phyloP scores from a whole-genome alignment of 2,329 filamentous ascomycete genomes.

The Colletotrichum sublineola region DNA sequence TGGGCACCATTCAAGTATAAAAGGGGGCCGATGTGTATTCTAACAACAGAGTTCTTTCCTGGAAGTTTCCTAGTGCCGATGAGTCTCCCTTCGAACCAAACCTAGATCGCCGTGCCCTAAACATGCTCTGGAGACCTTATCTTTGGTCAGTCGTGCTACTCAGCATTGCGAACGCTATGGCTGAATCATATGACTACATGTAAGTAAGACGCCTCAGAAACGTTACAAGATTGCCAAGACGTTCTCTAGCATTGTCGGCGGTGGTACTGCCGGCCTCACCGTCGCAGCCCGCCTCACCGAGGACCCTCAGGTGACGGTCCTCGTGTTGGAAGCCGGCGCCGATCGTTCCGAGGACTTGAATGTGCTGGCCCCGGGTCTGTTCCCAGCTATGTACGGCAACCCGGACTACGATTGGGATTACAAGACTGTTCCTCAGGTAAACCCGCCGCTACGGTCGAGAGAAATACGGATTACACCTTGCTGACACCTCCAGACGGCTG shows the following conservation, averaged over 20 bases:
- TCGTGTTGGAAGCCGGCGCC: constrained; percentile 42
- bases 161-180: constrained; percentile 5
- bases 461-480: too few species aligned
- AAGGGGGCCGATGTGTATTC: neutral
- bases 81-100: neutral
- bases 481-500: constrained; percentile 16
- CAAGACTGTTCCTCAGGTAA: constrained; percentile 44
- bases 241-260: constrained; percentile 62
- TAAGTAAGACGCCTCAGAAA: neutral
- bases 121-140: neutral
- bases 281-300: constrained; percentile 63
- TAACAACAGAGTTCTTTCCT: too few species aligned
- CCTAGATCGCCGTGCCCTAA: neutral
- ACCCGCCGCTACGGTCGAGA: neutral
- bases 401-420: constrained; percentile 45
- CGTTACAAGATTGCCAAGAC: constrained; percentile 20
- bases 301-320: constrained; percentile 20
- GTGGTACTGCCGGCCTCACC: constrained; percentile 67
- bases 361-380: constrained; percentile 42
- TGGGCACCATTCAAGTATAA: neutral
- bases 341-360: constrained; percentile 40
- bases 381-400: constrained; percentile 43
- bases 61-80: too few species aligned
- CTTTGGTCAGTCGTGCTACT: neutral
- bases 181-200: constrained; percentile 33